A percentile compares a stretch with the other conserved stretches of the same genome.
Evolutionary conservation across 1,284 basidiomycete species (phyloP).

Genomic region (Mycena citricolor): DNA sequence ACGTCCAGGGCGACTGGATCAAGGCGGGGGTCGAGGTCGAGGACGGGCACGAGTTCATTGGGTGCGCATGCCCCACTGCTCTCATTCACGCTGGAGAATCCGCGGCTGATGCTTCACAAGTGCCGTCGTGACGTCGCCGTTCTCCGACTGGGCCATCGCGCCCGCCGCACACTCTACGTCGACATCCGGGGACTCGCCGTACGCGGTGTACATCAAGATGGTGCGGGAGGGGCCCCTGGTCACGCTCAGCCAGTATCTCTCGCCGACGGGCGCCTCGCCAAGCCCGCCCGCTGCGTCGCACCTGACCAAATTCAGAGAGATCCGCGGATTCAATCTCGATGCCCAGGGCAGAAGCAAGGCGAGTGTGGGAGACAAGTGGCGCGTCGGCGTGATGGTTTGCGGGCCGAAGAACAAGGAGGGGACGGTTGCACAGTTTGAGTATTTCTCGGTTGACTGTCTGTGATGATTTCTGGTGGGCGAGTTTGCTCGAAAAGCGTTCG

Average conservation of each 20-base stretch:
- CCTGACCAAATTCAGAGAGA: conserved; percentile 21
- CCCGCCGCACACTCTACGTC: conserved; percentile 21
- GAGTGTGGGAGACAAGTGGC: conserved; percentile 18
- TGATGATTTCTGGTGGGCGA: no score
- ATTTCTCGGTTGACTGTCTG: conserved; percentile 21
- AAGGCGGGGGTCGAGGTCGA: conserved; percentile 25
- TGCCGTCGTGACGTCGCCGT: conserved; percentile 22
- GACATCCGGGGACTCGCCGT: conserved; percentile 14
- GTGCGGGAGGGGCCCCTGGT: conserved; percentile 21
- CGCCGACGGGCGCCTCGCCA: background rate
- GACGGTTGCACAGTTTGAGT: conserved; percentile 18
- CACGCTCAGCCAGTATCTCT: conserved; percentile 18
- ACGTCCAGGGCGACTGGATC: conserved; percentile 21
- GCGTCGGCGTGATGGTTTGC: conserved; percentile 24
- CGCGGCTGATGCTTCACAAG: no score
- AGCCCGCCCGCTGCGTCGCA: conserved; percentile 3
- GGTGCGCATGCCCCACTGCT: no score
- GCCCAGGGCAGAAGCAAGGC: conserved; percentile 11
- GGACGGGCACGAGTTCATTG: conserved; percentile 20
- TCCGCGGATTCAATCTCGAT: conserved; percentile 22
- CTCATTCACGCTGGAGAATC: no score
- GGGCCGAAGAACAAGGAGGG: conserved; percentile 23
- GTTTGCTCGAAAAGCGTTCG: no score
- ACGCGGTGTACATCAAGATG: conserved; percentile 20
- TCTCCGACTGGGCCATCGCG: conserved; percentile 25